phyloP scores from a whole-genome alignment of 148 eudicot species.

The Suaeda aralocaspica region DNA sequence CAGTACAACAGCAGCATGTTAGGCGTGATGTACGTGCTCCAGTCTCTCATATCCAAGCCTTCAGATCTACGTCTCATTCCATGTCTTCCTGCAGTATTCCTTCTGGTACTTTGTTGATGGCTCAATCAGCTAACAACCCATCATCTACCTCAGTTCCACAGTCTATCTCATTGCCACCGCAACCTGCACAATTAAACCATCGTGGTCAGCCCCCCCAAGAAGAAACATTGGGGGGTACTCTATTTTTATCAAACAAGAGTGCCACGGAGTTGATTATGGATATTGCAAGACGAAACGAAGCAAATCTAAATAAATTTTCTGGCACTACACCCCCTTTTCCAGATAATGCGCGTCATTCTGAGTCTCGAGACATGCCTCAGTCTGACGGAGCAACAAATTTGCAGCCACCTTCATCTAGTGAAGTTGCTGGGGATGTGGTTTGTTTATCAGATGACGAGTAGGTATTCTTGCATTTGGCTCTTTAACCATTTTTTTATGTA shows the following conservation, averaged over 20 bases:
- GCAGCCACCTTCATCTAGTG: constrained; percentile 14
- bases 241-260: constrained; percentile 9
- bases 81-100: constrained; percentile 20
- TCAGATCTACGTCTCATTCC: constrained; percentile 27
- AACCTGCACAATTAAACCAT: not conserved
- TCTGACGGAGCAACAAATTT: constrained; percentile 19
- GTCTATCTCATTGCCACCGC: constrained; percentile 1
- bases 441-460: constrained; percentile 66
- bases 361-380: constrained; percentile 26
- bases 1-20: constrained; percentile 23
- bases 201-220: constrained; percentile 17
- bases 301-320: not conserved
- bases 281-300: constrained; percentile 19
- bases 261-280: constrained; percentile 26
- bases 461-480: not conserved
- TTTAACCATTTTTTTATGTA: not conserved
- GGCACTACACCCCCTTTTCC: not conserved
- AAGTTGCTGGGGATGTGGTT: constrained; percentile 31
- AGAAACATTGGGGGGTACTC: constrained; percentile 10
- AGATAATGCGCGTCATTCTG: constrained; percentile 18
- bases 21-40: constrained; percentile 40
- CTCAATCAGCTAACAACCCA: constrained; percentile 18
- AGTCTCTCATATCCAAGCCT: constrained; percentile 52
- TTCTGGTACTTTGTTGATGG: constrained; percentile 18
- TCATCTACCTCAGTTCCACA: constrained; percentile 19